Evolutionary conservation across 352 stramenopile genomes (phyloP).

Genomic region (Pythium phragmitis): DNA sequence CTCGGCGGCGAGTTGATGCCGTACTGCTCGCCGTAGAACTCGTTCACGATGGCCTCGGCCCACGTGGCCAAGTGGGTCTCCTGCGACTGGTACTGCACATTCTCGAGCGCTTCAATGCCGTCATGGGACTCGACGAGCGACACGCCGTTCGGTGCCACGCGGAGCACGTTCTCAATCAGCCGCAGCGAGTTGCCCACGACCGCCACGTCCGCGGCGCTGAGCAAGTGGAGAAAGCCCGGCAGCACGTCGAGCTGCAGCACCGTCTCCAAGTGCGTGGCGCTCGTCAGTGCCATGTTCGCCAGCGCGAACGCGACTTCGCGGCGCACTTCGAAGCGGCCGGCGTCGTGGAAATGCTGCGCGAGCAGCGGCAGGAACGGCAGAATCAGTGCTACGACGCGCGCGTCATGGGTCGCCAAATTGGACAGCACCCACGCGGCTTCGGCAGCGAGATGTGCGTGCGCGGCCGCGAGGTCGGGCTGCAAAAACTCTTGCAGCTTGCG

Average conservation of each 20-base stretch:
- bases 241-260: slow-evolving; percentile 64
- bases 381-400: slow-evolving; percentile 50
- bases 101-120: slow-evolving; percentile 80
- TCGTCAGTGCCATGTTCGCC: slow-evolving; percentile 73
- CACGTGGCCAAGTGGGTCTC: slow-evolving; percentile 63
- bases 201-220: slow-evolving; percentile 57
- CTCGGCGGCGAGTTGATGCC: slow-evolving; percentile 66
- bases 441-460: slow-evolving; percentile 42
- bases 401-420: slow-evolving; percentile 68
- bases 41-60: slow-evolving; percentile 72
- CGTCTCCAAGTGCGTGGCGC: slow-evolving; percentile 39
- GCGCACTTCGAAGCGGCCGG: slow-evolving; percentile 63
- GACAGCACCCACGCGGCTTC: slow-evolving; percentile 78
- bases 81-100: slow-evolving; percentile 64
- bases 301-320: slow-evolving; percentile 75
- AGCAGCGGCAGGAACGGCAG: slow-evolving; percentile 60
- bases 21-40: slow-evolving; percentile 85
- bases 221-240: slow-evolving; percentile 52
- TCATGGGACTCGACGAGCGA: slow-evolving; percentile 56
- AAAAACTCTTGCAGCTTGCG: slow-evolving; percentile 61
- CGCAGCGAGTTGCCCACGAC: slow-evolving; percentile 77
- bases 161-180: slow-evolving; percentile 79
- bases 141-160: slow-evolving; percentile 51
- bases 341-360: slow-evolving; percentile 49
- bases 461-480: slow-evolving; percentile 32